phyloP scores from a whole-genome alignment of 305 asterid species.

The Fraxinus baroniana region DNA sequence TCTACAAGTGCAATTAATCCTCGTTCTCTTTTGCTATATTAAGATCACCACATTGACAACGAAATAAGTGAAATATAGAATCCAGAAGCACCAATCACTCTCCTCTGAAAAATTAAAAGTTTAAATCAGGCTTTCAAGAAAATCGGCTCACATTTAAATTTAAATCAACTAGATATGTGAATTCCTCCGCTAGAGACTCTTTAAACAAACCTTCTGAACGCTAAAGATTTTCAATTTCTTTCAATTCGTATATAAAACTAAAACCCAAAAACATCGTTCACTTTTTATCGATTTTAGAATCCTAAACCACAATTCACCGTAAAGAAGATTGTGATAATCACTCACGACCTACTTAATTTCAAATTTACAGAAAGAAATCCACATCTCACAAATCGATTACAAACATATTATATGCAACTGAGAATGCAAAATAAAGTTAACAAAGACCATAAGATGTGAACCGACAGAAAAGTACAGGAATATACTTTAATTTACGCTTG shows the following conservation, averaged over 20 bases:
- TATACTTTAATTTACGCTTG: conserved; percentile 69
- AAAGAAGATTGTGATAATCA: background rate
- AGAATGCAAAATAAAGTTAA: background rate
- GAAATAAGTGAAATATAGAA: background rate
- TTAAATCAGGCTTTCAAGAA: conserved; percentile 9
- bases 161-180: background rate
- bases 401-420: background rate
- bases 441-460: conserved; percentile 17
- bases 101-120: background rate
- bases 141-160: background rate
- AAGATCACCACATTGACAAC: background rate
- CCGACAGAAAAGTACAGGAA: conserved; percentile 57
- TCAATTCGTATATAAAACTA: background rate
- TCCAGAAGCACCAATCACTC: background rate
- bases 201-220: background rate
- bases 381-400: background rate
- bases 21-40: background rate
- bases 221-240: conserved; percentile 1
- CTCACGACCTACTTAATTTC: conserved; percentile 2
- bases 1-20: background rate
- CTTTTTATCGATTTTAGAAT: background rate
- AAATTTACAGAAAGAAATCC: conserved; percentile 2
- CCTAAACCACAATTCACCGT: conserved; percentile 12
- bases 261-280: conserved; percentile 22
- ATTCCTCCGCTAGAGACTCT: background rate